These are phyloP conservation scores for Cladosporium sphaerospermum DNA, from an alignment of 2,329 filamentous ascomycete genomes.

Conservation along the genomic window DNA sequence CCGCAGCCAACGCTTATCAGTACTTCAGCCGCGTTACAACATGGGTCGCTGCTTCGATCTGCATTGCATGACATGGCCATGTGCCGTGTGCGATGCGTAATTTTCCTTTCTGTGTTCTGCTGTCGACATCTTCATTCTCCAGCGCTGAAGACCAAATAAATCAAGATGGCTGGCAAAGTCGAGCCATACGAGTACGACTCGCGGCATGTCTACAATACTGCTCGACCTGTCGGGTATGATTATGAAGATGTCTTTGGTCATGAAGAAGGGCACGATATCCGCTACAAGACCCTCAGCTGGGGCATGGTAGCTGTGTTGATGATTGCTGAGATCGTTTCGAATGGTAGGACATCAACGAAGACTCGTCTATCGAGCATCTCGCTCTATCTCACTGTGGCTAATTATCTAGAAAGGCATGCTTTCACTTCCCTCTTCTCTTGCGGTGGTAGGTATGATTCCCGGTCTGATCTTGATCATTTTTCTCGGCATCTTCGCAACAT, in stretches of 20 bases:
- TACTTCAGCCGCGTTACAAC: too few relatives aligned
- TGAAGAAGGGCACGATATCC: slow-evolving; percentile 38
- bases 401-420: slow-evolving; percentile 34
- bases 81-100: too few relatives aligned
- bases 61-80: too few relatives aligned
- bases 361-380: background rate
- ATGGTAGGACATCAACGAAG: slow-evolving; percentile 17
- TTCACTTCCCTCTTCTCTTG: slow-evolving; percentile 46
- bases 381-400: background rate
- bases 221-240: slow-evolving; percentile 15
- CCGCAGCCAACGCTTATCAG: background rate
- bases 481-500: slow-evolving; percentile 47
- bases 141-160: too few relatives aligned
- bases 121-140: too few relatives aligned
- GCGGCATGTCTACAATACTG: slow-evolving; percentile 6
- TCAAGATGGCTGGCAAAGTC: too few relatives aligned
- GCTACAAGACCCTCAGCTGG: slow-evolving; percentile 51
- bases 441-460: slow-evolving; percentile 48
- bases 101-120: too few relatives aligned
- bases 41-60: too few relatives aligned
- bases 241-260: slow-evolving; percentile 39
- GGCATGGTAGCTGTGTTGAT: slow-evolving; percentile 48
- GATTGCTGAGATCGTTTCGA: slow-evolving; percentile 52
- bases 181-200: slow-evolving; percentile 9
- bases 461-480: slow-evolving; percentile 48